Percentiles rank a stretch among this genome's conserved stretches.
phyloP scores from a whole-genome alignment of 352 stramenopile genomes.

The Phytopythium delawarense region DNA sequence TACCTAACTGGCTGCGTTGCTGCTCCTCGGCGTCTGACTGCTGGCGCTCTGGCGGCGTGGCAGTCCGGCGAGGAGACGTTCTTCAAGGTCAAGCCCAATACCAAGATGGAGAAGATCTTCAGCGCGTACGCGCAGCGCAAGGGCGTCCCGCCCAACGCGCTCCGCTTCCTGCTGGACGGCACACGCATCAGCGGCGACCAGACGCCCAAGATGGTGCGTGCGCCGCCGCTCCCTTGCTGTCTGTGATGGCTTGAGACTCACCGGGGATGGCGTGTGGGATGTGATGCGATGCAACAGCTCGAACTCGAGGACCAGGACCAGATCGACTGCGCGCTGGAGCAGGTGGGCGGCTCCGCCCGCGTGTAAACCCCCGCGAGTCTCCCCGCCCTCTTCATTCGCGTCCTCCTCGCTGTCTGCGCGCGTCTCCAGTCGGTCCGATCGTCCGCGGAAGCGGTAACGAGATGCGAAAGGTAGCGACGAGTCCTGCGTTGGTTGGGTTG shows the following conservation, averaged over 20 bases:
- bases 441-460: not conserved
- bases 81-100: conserved; percentile 99
- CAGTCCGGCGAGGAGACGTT: conserved; percentile 95
- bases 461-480: not conserved
- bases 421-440: not conserved
- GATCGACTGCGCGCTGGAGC: conserved; percentile 95
- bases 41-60: not conserved
- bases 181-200: conserved; percentile 92
- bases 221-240: not conserved
- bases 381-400: not conserved
- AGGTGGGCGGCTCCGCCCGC: conserved; percentile 58
- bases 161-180: conserved; percentile 96
- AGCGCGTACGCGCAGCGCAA: conserved; percentile 95
- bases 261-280: not conserved
- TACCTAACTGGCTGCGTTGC: not conserved
- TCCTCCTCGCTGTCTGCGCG: not conserved
- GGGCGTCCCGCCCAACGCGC: conserved; percentile 81
- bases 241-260: not conserved
- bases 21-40: not conserved
- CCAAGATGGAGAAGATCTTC: conserved; percentile 99
- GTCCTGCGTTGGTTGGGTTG: not conserved
- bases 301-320: conserved; percentile 98
- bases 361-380: conserved; percentile 19
- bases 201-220: conserved; percentile 90
- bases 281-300: conserved; percentile 31